Evolutionary conservation across 768 basidiomycete species (phyloP).

Genomic region (Peribolospora kevripleyi): DNA sequence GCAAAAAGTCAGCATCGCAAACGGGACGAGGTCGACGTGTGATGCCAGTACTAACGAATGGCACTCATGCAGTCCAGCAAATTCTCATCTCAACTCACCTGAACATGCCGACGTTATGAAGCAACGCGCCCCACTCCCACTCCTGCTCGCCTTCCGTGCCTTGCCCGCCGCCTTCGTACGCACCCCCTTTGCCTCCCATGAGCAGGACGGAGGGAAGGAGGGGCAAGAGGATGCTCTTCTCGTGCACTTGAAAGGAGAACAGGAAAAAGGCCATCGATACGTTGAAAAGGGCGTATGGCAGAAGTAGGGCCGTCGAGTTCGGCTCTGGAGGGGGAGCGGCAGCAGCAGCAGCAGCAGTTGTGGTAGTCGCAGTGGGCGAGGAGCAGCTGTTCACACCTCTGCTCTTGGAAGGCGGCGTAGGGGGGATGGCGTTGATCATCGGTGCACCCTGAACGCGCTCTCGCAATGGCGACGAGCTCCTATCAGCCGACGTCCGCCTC

Average conservation of each 20-base stretch:
- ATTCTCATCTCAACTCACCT: slow-evolving; percentile 30
- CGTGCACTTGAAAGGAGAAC: slow-evolving; percentile 90
- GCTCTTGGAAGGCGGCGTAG: not conserved
- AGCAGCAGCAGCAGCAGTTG: not conserved
- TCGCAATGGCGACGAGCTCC: not conserved
- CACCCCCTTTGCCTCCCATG: slow-evolving; percentile 22
- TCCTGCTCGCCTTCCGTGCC: slow-evolving; percentile 22
- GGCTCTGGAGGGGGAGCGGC: slow-evolving; percentile 12
- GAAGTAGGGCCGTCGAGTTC: slow-evolving; percentile 37
- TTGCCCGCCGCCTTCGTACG: slow-evolving; percentile 10
- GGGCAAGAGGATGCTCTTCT: slow-evolving; percentile 72
- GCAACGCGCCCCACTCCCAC: slow-evolving; percentile 45
- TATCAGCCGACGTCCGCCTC: not conserved
- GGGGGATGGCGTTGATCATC: no score
- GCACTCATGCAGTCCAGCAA: not conserved
- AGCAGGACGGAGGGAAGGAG: slow-evolving; percentile 62
- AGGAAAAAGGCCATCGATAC: slow-evolving; percentile 81
- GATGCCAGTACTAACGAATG: not conserved
- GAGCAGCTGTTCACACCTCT: not conserved
- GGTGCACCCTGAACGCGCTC: no score
- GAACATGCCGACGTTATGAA: slow-evolving; percentile 66
- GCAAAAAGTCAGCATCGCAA: not conserved
- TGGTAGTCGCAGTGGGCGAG: not conserved
- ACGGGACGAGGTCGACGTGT: not conserved
- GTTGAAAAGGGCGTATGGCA: slow-evolving; percentile 56